Conservation (phyloP, 805 yeast species). For the Candida ficus region DNA sequence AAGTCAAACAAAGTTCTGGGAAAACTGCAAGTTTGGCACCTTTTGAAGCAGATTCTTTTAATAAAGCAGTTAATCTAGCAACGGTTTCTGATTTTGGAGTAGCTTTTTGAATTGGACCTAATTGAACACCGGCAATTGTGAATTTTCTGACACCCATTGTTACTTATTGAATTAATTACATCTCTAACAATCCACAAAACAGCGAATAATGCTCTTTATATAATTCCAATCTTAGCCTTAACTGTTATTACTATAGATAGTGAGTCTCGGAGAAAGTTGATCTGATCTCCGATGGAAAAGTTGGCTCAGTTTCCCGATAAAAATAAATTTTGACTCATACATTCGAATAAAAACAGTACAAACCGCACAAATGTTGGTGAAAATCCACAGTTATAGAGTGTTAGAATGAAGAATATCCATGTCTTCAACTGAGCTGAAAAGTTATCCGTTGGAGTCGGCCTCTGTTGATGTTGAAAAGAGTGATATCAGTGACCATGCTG, state of each 20-base stretch:
- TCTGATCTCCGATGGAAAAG: background rate
- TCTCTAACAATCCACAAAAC: background rate
- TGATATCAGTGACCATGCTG: background rate
- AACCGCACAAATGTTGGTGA: too few relatives aligned
- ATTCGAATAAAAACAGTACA: background rate
- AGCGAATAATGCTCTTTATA: background rate
- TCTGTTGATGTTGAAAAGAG: background rate
- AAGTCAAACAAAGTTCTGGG: conserved; percentile 33
- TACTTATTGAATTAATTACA: background rate
- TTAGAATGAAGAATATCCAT: background rate
- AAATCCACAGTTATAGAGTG: too few relatives aligned
- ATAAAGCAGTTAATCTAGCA: conserved; percentile 25
- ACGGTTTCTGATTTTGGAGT: conserved; percentile 28
- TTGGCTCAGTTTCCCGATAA: background rate
- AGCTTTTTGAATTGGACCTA: conserved; percentile 30
- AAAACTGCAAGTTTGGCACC: conserved; percentile 32
- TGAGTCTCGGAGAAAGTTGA: background rate
- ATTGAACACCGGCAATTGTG: conserved; percentile 31
- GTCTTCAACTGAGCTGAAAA: background rate
- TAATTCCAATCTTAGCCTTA: too few relatives aligned
- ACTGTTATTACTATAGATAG: too few relatives aligned
- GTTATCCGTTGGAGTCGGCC: background rate
- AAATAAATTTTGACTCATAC: background rate
- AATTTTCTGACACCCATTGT: conserved; percentile 22
- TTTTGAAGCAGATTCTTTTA: conserved; percentile 27